Evolutionary conservation across 1,284 basidiomycete species (phyloP), one percentile per base, ranked within the genome.

Genomic region (Thecaphora thlaspeos): DNA sequence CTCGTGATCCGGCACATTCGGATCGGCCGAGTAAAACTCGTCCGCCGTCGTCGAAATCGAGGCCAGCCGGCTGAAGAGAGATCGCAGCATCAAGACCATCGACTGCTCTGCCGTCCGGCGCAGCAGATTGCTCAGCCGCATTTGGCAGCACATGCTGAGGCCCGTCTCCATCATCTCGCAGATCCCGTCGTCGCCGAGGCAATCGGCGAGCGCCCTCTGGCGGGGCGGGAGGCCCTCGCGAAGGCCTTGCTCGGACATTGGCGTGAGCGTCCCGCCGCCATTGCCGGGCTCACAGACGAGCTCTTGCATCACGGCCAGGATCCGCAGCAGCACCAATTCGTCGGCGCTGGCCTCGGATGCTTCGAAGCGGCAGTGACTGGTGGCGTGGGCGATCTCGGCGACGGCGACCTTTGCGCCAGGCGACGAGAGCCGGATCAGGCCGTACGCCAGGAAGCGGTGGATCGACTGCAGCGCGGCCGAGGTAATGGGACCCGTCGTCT

Each of bases 131-230:
- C 90, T 91, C 5, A 97, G 82, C 39, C 95, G 84, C 83, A 94
- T 95, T 77, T 97, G 91, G 79, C 94, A 97, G 67, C 92, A 92
- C 71, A 95, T 97, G 32, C 91, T 95, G 61, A 99, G 80, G 1
- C 95, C 93, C 5, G 94, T 96, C 80, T 99, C 95, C 73, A 99
- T 82, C 86, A 98, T 92, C 80, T 97, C 94, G 78, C 95, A 98
- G 19, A 98, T 88, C 77, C 92, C 90, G 55, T 95, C 86, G 73
- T 99, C 94, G 36, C 90, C 61, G 10, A 77, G 68, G 43, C 55
- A 51, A 41, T 76, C 69, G 10, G 71, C 74, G 12, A 76, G 57
- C 5, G 53, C 39, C 11, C n/a, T n/a, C 4, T 12, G 28, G 5
- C 26, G 28, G 21, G 19, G 39, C 9, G 21, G 19, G 2, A 55